A percentile compares a stretch with the other conserved stretches of the same genome.
phyloP scores from a whole-genome alignment of 2,329 filamentous ascomycete species.

The Fusarium penzigii region DNA sequence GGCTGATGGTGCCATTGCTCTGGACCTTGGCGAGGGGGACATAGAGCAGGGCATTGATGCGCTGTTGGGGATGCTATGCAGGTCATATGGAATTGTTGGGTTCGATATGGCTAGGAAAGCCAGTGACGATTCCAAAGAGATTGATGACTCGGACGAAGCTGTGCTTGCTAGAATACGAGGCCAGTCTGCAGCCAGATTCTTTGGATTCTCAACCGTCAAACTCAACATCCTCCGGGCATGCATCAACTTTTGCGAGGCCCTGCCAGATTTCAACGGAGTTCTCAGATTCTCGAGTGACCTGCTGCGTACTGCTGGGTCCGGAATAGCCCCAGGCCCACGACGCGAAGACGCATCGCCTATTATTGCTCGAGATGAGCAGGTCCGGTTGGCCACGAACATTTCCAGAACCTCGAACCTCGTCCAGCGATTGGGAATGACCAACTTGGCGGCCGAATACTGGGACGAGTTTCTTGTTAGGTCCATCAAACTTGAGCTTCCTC shows the following conservation, averaged over 20 bases:
- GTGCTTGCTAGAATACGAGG: constrained; percentile 59
- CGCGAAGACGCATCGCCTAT: constrained; percentile 69
- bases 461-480: constrained; percentile 89
- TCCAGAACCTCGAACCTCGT: constrained; percentile 79
- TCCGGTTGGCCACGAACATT: constrained; percentile 81
- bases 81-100: constrained; percentile 64
- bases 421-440: constrained; percentile 68
- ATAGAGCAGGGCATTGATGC: constrained; percentile 66
- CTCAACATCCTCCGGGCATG: constrained; percentile 86
- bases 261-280: constrained; percentile 91
- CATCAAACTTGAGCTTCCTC: constrained; percentile 67
- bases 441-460: constrained; percentile 86
- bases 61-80: constrained; percentile 61
- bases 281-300: constrained; percentile 83
- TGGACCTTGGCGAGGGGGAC: constrained; percentile 65
- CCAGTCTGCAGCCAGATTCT: constrained; percentile 61
- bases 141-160: constrained; percentile 52
- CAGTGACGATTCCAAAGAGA: constrained; percentile 22
- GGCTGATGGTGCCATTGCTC: constrained; percentile 51
- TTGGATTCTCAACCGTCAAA: constrained; percentile 80
- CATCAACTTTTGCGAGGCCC: constrained; percentile 88
- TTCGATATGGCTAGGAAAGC: constrained; percentile 41
- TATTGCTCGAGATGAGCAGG: constrained; percentile 80
- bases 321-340: constrained; percentile 71
- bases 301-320: constrained; percentile 77